Evolutionary conservation across 768 basidiomycete species (phyloP).

Genomic region (Boletus rubropictus): DNA sequence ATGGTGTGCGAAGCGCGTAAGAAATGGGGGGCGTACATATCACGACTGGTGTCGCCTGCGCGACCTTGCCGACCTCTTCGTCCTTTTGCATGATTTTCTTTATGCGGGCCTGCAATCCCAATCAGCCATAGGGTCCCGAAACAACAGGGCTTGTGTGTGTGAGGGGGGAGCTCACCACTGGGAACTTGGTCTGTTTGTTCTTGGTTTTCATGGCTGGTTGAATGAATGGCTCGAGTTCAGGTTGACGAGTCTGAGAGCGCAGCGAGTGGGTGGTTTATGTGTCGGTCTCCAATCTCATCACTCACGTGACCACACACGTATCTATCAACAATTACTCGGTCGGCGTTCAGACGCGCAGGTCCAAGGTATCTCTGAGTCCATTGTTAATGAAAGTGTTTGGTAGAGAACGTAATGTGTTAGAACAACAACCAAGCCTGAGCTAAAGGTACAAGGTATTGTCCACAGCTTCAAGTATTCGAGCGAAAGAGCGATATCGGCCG

Average conservation of each 20-base stretch:
- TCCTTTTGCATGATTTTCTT: constrained; percentile 99
- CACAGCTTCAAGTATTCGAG: background rate
- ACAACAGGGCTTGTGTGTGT: background rate
- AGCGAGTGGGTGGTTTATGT: background rate
- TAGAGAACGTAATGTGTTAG: background rate
- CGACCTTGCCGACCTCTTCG: constrained; percentile 97
- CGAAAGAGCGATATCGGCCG: no score
- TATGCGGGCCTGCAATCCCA: constrained; percentile 74
- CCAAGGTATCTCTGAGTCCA: no score
- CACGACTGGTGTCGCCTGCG: constrained; percentile 91
- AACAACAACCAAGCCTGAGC: no score
- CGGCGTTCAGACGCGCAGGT: background rate
- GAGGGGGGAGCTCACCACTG: constrained; percentile 54
- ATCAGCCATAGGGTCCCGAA: constrained; percentile 6
- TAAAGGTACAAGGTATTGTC: no score
- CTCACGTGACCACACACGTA: constrained; percentile 17
- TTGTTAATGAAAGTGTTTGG: no score
- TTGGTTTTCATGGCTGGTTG: constrained; percentile 68
- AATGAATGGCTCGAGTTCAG: background rate
- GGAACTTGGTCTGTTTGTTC: constrained; percentile 88
- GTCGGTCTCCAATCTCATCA: constrained; percentile 18
- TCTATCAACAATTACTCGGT: background rate
- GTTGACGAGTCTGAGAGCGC: background rate
- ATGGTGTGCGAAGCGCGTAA: constrained; percentile 12
- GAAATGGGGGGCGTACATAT: constrained; percentile 67